Percentiles rank a stretch among this genome's conserved stretches.
Evolutionary conservation across 345 rosid species (phyloP).

Genomic region (Pistacia vera): DNA sequence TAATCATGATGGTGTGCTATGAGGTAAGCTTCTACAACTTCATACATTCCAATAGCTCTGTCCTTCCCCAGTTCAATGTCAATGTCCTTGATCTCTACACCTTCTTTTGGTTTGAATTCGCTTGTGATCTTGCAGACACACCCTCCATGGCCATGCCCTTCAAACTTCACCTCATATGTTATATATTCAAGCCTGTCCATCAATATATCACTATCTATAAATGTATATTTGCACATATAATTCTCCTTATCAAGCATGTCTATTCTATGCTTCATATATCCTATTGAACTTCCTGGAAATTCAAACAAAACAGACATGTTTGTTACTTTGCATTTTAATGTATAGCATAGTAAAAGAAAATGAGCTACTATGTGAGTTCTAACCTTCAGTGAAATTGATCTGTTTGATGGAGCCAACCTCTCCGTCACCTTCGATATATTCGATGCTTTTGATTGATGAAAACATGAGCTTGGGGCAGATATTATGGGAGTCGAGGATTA

Average conservation of each 20-base stretch:
- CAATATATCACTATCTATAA: constrained; percentile 30
- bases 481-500: constrained; percentile 47
- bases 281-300: constrained; percentile 30
- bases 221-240: constrained; percentile 27
- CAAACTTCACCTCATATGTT: constrained; percentile 38
- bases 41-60: constrained; percentile 44
- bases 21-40: constrained; percentile 49
- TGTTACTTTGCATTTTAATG: too few species aligned
- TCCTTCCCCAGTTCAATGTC: constrained; percentile 42
- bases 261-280: constrained; percentile 35
- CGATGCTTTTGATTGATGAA: constrained; percentile 36
- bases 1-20: constrained; percentile 45
- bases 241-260: constrained; percentile 45
- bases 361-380: not conserved
- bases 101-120: constrained; percentile 38
- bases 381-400: constrained; percentile 47
- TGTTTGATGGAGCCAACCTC: constrained; percentile 43
- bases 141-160: constrained; percentile 33
- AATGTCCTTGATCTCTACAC: constrained; percentile 30
- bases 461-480: constrained; percentile 48
- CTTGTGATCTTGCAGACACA: constrained; percentile 37
- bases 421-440: constrained; percentile 40
- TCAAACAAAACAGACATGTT: too few species aligned
- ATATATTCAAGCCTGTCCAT: constrained; percentile 36
- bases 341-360: not conserved